A percentile compares a stretch with the other conserved stretches of the same genome.
These are phyloP conservation scores for Sporothrix variecibatus DNA, from an alignment of 2,329 filamentous ascomycete species.

Conservation along the genomic window DNA sequence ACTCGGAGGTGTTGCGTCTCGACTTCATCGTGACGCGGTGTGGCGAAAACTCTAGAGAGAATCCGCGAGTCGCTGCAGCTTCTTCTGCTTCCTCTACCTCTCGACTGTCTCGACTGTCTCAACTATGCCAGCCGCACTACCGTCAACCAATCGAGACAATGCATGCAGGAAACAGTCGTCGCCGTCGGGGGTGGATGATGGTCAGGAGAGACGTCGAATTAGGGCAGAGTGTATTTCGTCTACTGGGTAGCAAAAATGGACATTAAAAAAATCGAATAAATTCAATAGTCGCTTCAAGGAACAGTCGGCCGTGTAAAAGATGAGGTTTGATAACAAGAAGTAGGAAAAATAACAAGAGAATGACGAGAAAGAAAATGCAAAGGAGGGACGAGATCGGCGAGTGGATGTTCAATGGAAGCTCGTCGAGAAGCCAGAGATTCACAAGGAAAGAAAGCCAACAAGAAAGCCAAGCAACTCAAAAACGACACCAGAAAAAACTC, in stretches of 20 bases:
- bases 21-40: conserved; percentile 14
- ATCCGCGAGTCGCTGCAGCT: not conserved
- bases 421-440: not conserved
- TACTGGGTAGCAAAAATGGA: not conserved
- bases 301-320: not conserved
- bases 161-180: not conserved
- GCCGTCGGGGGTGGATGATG: too few relatives aligned
- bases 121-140: conserved; percentile 3
- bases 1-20: conserved; percentile 22
- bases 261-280: not conserved
- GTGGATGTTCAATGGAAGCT: not conserved
- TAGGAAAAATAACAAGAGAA: not conserved
- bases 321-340: not conserved
- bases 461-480: not conserved
- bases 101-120: conserved; percentile 3
- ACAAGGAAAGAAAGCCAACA: not conserved
- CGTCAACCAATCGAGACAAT: not conserved
- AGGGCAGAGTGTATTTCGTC: not conserved
- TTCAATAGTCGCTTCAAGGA: not conserved
- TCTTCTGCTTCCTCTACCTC: not conserved
- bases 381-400: not conserved
- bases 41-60: not conserved
- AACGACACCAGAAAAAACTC: conserved; percentile 5
- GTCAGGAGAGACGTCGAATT: not conserved
- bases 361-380: not conserved